Evolutionary conservation across 2,329 filamentous ascomycete species (phyloP).

Genomic region (Ascocoryne sarcoides): DNA sequence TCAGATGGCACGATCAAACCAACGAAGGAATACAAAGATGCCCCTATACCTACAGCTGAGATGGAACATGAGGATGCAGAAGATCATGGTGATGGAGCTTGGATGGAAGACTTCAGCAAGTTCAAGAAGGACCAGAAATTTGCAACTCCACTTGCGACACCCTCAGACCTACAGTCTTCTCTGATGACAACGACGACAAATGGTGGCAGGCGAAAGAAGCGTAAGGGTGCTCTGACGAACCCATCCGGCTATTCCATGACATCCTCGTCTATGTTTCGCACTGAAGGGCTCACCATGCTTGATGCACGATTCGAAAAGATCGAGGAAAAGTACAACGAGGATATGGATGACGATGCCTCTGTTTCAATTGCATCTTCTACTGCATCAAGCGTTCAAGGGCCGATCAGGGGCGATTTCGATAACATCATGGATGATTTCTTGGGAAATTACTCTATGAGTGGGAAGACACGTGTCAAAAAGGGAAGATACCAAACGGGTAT

Average conservation of each 20-base stretch:
- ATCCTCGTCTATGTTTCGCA: constrained; percentile 76
- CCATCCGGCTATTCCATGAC: constrained; percentile 88
- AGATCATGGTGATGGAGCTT: constrained; percentile 64
- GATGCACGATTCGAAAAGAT: constrained; percentile 89
- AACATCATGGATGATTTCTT: constrained; percentile 90
- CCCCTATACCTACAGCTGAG: constrained; percentile 31
- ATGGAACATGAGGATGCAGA: constrained; percentile 45
- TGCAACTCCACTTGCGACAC: constrained; percentile 35
- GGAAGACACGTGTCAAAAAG: constrained; percentile 71
- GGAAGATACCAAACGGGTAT: constrained; percentile 73
- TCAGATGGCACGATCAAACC: constrained; percentile 86
- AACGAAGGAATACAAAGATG: constrained; percentile 42
- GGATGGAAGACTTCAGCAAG: constrained; percentile 87
- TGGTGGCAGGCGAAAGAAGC: constrained; percentile 81
- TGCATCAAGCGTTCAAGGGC: constrained; percentile 58
- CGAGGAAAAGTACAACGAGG: constrained; percentile 68
- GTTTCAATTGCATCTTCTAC: constrained; percentile 56
- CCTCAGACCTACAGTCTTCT: constrained; percentile 60
- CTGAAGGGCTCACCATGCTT: constrained; percentile 74
- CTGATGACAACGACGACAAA: constrained; percentile 68
- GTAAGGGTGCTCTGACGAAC: constrained; percentile 86
- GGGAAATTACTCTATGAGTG: constrained; percentile 59
- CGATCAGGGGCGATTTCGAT: constrained; percentile 72
- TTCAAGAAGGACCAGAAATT: constrained; percentile 76
- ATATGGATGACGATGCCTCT: constrained; percentile 52